Base-by-base conservation (phyloP, 2,329 filamentous ascomycete species). In the Hyphodiscus sp. region DNA sequence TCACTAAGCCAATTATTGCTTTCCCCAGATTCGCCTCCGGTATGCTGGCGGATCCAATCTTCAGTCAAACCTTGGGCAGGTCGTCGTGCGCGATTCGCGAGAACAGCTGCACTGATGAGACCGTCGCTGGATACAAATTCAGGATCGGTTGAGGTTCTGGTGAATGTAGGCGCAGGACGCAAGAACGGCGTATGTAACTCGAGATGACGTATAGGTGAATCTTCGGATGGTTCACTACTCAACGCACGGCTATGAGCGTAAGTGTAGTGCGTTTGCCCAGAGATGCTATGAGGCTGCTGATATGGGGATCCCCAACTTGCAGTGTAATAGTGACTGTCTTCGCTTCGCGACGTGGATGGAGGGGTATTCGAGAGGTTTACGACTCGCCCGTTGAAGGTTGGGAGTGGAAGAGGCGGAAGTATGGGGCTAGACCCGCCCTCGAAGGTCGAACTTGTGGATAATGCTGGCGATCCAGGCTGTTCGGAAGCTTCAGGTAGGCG, bases 301-400 rank as follows among this genome's bases (percentile, higher is more conserved):
- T 96, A 96, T 20, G 91, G 91, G 51, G 91, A 96, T 53, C 91
- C 91, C 91, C 91, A 96, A 68, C 86, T 91, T 47, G 90, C 86
- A 46, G 89, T 94, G 56, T 78, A 77, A 69, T 80, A 83, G 57
- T 68, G 57, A 65, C 65, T 61, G 76, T 74, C 64, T 15, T 63
- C 62, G 20, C 61, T 62, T 46, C 53, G 53, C 41, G 59, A 53
- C 41, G 41, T 55, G 45, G 80, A 69, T 6, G 67, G 63, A 20
- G 69, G 78, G n/a, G 77, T 81, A 66, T 76, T 74, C 65, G 84
- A 68, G 54, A 82, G 69, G 53, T 78, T 75, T 60, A 75, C 72
- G 41, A 78, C 76, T 58, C 79, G 77, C 46, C 78, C 76, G 58
- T 81, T 75, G 41, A 85, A 73, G 57, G 70, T 74, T n/a, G 82